Base-by-base conservation (phyloP, 805 yeast species). In the Cyberlindnera sargentensis region DNA sequence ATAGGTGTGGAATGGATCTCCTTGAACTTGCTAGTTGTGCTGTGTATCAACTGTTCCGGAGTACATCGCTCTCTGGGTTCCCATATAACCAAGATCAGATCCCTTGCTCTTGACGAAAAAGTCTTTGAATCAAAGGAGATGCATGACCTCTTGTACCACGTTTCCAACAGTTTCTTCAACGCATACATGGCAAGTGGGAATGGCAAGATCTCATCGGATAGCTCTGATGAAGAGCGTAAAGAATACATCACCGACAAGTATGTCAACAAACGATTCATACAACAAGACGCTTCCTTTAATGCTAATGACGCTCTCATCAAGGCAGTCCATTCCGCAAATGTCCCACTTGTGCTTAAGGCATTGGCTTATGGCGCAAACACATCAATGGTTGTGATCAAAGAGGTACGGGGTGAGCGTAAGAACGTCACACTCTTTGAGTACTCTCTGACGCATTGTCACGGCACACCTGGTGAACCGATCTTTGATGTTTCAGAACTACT, bases 51-150 rank as follows among this genome's bases (percentile, higher is more conserved):
- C 40, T 90, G 98, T 55, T 80, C 96, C 0, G 89, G 95, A 0
- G 80, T 82, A n/a, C 97, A 90, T 61, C 70, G 96, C 43, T 80
- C 87, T 23, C 62, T 91, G 58, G 96, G 97, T 0, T 72, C 95
- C 0, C 89, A 84, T 50, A 72, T 88, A 4, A 76, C 93, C 6
- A 87, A 84, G 57, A 77, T 90, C 4, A 71, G 86, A 49, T 86
- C 95, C 1, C 66, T 90, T 42, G 81, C 77, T n/a, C 66, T 86
- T 37, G 97, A 90, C 58, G 74, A 75, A 28, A 63, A 61, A 5
- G 62, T 72, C 1, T 75, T 67, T 23, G 73, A 81, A 53, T 75
- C 78, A 3, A 68, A 68, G 10, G 96, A 89, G 52, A 57, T 76
- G 4, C 65, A 74, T 11, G 70, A 74, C 9, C 66, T 88, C 15